These are phyloP conservation scores for Articulospora tetracladia DNA, from an alignment of 495 filamentous ascomycete species.

Conservation along the genomic window DNA sequence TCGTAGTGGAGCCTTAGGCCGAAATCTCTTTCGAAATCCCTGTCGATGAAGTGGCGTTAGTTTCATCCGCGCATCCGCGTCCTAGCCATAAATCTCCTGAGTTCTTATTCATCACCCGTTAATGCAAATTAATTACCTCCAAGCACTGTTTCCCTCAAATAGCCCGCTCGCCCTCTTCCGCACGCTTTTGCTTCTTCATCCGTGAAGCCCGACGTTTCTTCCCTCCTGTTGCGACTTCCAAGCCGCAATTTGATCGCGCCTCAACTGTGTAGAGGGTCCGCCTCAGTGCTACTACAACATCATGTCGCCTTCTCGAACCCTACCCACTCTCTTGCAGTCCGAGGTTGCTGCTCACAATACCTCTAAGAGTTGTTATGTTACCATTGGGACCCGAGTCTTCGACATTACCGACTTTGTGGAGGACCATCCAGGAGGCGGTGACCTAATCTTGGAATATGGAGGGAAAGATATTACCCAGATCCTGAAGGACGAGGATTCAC, in stretches of 20 bases:
- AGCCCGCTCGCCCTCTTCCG: neutral
- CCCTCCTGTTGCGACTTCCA: neutral
- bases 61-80: neutral
- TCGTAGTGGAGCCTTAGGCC: neutral
- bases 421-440: conserved; percentile 85
- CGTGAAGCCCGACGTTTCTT: neutral
- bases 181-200: neutral
- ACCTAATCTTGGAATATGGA: conserved; percentile 84
- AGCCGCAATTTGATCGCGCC: neutral
- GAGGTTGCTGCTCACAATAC: conserved; percentile 82
- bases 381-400: conserved; percentile 84
- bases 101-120: neutral
- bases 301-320: conserved; percentile 46
- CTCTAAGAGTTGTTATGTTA: conserved; percentile 87
- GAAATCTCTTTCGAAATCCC: neutral
- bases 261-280: neutral
- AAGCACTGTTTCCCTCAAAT: neutral
- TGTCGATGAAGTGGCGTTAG: conserved; percentile 2
- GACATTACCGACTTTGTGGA: conserved; percentile 88
- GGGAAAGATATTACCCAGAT: conserved; percentile 84
- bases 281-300: neutral
- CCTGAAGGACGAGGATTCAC: conserved; percentile 78
- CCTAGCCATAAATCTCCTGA: conserved; percentile 15
- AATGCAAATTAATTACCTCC: neutral
- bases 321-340: conserved; percentile 73